Conservation (phyloP, 192 early-diverging fungal species). For the Dissophora globulifera region DNA sequence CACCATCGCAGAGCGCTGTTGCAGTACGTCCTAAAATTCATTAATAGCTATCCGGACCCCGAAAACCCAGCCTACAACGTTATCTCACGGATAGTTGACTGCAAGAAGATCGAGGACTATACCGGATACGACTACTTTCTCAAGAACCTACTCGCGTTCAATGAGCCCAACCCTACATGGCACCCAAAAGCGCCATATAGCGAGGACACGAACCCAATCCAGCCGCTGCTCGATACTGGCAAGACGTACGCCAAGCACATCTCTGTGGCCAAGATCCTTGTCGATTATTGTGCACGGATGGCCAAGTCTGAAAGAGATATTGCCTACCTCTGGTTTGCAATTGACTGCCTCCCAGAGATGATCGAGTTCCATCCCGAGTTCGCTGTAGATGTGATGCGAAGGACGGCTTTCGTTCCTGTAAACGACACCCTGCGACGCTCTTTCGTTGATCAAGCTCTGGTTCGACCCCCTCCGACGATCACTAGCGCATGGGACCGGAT, state of each 20-base stretch:
- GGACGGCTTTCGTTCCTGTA: neutral
- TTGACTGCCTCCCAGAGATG: neutral
- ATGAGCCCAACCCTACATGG: neutral
- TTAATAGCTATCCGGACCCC: conserved; percentile 7
- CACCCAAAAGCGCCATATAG: neutral
- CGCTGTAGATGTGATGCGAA: neutral
- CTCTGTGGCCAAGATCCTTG: neutral
- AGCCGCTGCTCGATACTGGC: neutral
- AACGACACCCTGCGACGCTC: neutral
- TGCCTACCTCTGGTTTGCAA: neutral
- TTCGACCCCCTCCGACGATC: neutral
- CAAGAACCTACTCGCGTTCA: neutral
- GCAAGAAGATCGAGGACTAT: no score
- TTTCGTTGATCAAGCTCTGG: neutral
- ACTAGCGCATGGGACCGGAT: neutral
- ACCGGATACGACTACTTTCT: neutral
- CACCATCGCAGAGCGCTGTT: neutral
- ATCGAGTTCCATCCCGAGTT: neutral
- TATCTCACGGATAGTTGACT: neutral
- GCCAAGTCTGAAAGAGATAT: neutral
- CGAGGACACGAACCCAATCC: neutral
- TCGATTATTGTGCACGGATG: neutral
- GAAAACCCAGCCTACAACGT: neutral
- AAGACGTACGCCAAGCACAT: neutral
- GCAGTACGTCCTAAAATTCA: neutral